Conservation (phyloP, 345 rosid genomes). For the Salix caprea region DNA sequence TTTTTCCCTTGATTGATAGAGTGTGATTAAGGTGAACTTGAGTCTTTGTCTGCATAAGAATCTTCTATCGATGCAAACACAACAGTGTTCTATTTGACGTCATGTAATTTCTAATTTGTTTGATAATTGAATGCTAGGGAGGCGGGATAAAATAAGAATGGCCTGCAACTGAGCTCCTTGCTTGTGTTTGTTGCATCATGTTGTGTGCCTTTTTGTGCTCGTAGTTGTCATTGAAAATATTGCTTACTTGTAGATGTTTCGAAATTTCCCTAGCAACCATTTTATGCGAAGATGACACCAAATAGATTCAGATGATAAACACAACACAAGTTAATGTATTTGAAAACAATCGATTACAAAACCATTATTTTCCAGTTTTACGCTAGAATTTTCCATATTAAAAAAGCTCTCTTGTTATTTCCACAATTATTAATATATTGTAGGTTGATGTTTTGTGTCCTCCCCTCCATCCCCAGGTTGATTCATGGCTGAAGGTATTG, state of each 20-base stretch:
- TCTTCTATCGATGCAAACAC: background rate
- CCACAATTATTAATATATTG: background rate
- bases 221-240: background rate
- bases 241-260: background rate
- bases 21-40: background rate
- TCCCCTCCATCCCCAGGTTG: conserved; percentile 43
- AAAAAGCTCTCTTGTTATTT: background rate
- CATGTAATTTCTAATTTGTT: background rate
- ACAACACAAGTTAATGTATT: background rate
- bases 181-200: background rate
- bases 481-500: conserved; percentile 65
- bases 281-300: background rate
- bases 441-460: background rate
- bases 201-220: background rate
- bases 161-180: background rate
- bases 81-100: background rate
- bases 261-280: background rate
- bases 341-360: background rate
- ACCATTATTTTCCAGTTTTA: background rate
- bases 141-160: background rate
- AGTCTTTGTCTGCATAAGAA: background rate
- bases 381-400: background rate
- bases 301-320: background rate
- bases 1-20: background rate
- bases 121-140: background rate